Evolutionary conservation across 306 rosid species (phyloP), one percentile per base, ranked within the genome.

Genomic region (Begonia masoniana): DNA sequence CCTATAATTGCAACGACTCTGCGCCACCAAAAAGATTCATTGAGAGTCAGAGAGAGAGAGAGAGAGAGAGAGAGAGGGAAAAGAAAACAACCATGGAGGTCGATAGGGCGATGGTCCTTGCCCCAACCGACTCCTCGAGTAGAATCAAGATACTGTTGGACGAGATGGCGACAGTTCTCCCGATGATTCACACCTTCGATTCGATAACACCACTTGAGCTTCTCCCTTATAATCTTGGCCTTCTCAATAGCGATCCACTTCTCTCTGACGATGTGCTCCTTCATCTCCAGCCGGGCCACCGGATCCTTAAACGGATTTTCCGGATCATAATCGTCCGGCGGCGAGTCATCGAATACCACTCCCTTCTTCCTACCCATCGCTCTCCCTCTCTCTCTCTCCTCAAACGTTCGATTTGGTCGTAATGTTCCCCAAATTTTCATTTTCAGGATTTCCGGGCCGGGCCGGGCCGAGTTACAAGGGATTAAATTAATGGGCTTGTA

Each of bases 71-170:
- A 17, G 19, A 17, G 19, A 17, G 6, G 39, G 39, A 7, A 31
- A 7, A 31, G 39, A 31, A 31, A 31, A 31, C 8, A 31, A 85
- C 97, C 96, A 9, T 92, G 99, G 41, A 83, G 85, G 23, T 82
- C 80, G 21, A 87, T 91, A 21, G 77, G 99, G 13, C 99, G 99
- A 8, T 78, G 84, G 43, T 92, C 99, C 71, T 92, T 92, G 72
- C 93, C 96, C 99, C 99, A 92, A 8, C 99, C 99, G 62, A 92
- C 71, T 43, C 99, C 95, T 13, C 96, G 95, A 0, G 99, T 92
- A 57, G 99, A 67, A 7, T 92, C 99, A 24, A 92, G 93, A 58
- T 92, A 92, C 67, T 86, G 99, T 3, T 68, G 43, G 19, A 84
- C 88, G 7, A 92, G 95, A 55, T 83, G 88, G 65, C 96, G 96